Percentiles rank a stretch among this genome's conserved stretches.
Evolutionary conservation across 768 basidiomycete genomes (phyloP).

Genomic region (Suillus sp.): DNA sequence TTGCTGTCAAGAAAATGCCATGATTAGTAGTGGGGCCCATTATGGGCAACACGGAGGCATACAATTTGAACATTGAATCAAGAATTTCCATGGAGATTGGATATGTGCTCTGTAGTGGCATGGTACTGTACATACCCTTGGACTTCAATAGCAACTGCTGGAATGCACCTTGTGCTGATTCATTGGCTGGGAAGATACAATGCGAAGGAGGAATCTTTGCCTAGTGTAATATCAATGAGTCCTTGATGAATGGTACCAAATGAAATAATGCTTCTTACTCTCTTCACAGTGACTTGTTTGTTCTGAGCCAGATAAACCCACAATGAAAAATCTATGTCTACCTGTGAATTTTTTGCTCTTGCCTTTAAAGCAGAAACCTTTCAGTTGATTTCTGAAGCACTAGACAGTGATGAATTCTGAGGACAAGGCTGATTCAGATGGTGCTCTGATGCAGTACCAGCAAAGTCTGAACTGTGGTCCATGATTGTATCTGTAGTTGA

Average conservation of each 20-base stretch:
- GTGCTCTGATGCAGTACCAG: background rate
- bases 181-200: background rate
- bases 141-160: background rate
- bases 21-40: background rate
- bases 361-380: background rate
- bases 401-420: background rate
- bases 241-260: background rate
- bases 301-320: background rate
- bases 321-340: background rate
- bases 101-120: background rate
- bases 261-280: background rate
- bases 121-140: background rate
- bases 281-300: background rate
- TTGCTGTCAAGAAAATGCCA: background rate
- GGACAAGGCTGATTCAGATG: background rate
- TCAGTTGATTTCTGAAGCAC: background rate
- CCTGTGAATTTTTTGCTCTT: background rate
- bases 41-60: background rate
- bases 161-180: background rate
- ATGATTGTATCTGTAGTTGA: background rate
- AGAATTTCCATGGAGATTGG: background rate
- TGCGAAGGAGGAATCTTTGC: background rate
- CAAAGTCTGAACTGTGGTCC: background rate
- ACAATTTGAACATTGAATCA: background rate
- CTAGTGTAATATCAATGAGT: background rate